Conservation (phyloP, 176 grass and related monocot species). For the Eleusine coracana region DNA sequence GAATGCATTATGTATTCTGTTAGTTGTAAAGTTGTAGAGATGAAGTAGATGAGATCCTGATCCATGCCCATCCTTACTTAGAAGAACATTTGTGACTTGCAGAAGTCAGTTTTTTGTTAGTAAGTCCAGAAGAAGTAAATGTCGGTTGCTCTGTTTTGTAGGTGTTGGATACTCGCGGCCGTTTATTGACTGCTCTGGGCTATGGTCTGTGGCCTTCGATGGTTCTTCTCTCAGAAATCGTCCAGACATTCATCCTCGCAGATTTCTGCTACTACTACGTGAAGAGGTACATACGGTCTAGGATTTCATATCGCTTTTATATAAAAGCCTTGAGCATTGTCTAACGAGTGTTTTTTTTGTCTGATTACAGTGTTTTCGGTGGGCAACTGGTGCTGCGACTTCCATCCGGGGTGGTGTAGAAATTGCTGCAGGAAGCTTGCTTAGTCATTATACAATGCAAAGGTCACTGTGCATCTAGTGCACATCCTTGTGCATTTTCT, state of each 20-base stretch:
- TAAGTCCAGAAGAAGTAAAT: neutral
- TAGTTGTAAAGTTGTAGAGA: neutral
- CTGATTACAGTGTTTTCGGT: slow-evolving; percentile 60
- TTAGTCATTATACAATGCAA: neutral
- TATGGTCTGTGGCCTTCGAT: slow-evolving; percentile 93
- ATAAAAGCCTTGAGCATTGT: neutral
- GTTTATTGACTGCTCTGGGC: slow-evolving; percentile 85
- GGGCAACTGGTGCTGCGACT: slow-evolving; percentile 92
- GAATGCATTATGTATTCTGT: neutral
- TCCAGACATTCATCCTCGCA: slow-evolving; percentile 99
- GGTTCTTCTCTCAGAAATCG: slow-evolving; percentile 87
- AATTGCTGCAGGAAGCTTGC: slow-evolving; percentile 5
- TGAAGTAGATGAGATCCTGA: too few relatives aligned
- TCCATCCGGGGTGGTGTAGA: slow-evolving; percentile 88
- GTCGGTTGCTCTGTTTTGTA: slow-evolving; percentile 21
- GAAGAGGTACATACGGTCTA: slow-evolving; percentile 59
- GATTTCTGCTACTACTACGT: slow-evolving; percentile 99
- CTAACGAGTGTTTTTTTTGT: slow-evolving; percentile 7
- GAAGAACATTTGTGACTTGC: neutral
- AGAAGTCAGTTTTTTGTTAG: neutral
- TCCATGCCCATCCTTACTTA: too few relatives aligned
- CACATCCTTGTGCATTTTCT: slow-evolving; percentile 25
- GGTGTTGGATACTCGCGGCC: slow-evolving; percentile 91
- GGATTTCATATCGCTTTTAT: neutral
- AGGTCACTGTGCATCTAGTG: neutral